These are phyloP conservation scores for Rhodotorula diobovata DNA, from an alignment of 768 basidiomycete genomes.

Conservation along the genomic window DNA sequence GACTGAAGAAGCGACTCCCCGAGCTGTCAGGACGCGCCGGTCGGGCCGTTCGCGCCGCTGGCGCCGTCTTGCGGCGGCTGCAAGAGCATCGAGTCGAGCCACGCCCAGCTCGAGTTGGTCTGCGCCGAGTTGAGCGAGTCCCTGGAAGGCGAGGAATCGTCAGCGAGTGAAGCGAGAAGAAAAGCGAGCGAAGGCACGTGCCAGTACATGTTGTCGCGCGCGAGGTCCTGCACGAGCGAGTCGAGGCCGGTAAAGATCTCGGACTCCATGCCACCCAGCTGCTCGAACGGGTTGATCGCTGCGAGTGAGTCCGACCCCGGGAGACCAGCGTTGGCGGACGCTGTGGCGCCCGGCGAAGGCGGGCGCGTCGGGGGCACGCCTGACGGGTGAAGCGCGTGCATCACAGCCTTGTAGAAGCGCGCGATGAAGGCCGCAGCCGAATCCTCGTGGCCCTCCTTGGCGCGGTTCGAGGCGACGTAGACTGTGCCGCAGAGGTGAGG, in stretches of 20 bases:
- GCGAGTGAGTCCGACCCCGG: too few species aligned
- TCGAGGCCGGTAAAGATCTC: conserved; percentile 16
- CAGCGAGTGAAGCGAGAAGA: not conserved
- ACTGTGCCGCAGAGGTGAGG: not conserved
- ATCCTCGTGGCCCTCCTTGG: conserved; percentile 1
- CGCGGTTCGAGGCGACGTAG: conserved; percentile 3
- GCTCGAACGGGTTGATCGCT: conserved; percentile 5
- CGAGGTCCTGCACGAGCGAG: conserved; percentile 5
- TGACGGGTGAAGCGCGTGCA: not conserved
- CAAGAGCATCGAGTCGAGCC: conserved; percentile 1
- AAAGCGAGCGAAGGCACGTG: too few species aligned
- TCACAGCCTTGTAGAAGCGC: conserved; percentile 13
- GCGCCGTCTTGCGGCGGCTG: not conserved
- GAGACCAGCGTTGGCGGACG: too few species aligned
- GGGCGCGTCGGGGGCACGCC: not conserved
- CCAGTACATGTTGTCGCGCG: conserved; percentile 21
- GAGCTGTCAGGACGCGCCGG: too few species aligned
- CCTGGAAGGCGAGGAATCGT: not conserved
- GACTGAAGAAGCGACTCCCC: too few species aligned
- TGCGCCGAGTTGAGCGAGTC: conserved; percentile 4
- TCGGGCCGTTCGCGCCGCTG: too few species aligned
- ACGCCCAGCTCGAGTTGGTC: conserved; percentile 2
- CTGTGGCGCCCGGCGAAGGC: not conserved
- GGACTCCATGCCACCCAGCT: not conserved
- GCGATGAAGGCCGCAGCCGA: conserved; percentile 6